phyloP scores from a whole-genome alignment of 2,329 filamentous ascomycete species.

The Diaporthe sp. region DNA sequence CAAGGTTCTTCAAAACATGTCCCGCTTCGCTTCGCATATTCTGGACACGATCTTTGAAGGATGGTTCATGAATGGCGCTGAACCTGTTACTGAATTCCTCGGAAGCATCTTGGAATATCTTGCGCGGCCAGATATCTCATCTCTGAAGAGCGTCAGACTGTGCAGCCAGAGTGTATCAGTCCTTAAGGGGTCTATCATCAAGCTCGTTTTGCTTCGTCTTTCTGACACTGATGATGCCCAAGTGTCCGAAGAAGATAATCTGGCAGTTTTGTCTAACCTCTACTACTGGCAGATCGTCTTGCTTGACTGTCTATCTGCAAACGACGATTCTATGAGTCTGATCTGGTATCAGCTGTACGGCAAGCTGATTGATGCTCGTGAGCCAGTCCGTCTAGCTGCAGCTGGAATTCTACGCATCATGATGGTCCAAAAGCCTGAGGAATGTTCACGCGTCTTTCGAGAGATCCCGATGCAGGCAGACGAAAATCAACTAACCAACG shows the following conservation, averaged over 20 bases:
- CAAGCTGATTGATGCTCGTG: conserved; percentile 80
- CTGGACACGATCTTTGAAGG: conserved; percentile 94
- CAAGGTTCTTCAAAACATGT: conserved; percentile 86
- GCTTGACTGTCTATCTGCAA: conserved; percentile 79
- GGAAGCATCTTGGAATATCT: conserved; percentile 90
- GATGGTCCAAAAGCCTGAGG: conserved; percentile 90
- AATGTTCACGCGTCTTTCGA: conserved; percentile 80
- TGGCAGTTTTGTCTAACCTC: conserved; percentile 84
- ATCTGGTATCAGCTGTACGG: conserved; percentile 95
- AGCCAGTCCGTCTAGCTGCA: conserved; percentile 78
- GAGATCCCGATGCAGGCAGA: conserved; percentile 76
- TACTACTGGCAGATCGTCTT: conserved; percentile 97
- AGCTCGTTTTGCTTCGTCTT: conserved; percentile 82
- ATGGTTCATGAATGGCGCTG: conserved; percentile 93
- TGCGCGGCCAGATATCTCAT: conserved; percentile 84
- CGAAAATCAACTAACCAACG: conserved; percentile 70
- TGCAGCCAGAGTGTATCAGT: conserved; percentile 85
- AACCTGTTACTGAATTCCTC: conserved; percentile 85
- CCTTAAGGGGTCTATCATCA: conserved; percentile 82
- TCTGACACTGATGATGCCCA: conserved; percentile 83
- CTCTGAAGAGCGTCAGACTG: conserved; percentile 88
- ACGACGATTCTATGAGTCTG: conserved; percentile 85
- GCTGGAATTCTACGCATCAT: conserved; percentile 92
- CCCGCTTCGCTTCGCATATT: conserved; percentile 83
- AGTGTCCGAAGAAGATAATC: conserved; percentile 70